Conservation (phyloP, 75 land plant genomes). For the Picea sitchensis region DNA sequence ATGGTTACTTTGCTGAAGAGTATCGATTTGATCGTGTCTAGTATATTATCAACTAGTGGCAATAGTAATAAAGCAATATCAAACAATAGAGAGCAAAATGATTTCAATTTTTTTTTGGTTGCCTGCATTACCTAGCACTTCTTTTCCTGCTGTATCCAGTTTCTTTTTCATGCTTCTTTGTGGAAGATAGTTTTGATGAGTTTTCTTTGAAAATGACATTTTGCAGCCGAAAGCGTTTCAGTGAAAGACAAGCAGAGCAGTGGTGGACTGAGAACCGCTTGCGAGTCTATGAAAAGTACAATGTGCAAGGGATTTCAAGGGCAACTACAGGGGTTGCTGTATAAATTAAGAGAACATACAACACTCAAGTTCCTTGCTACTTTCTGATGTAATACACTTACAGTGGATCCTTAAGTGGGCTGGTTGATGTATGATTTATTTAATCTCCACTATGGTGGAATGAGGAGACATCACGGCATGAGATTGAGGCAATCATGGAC, state of each 20-base stretch:
- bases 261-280: conserved; percentile 82
- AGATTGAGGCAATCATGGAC: neutral
- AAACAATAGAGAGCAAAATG: neutral
- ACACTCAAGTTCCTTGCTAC: neutral
- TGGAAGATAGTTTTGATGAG: neutral
- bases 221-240: conserved; percentile 84
- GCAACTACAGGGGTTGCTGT: conserved; percentile 14
- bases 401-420: neutral
- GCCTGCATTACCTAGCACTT: neutral
- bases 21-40: neutral
- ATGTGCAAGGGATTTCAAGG: conserved; percentile 21
- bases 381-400: neutral
- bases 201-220: conserved; percentile 5
- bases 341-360: conserved; percentile 1
- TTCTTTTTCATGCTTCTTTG: neutral
- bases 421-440: neutral
- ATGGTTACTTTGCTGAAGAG: neutral
- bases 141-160: too few relatives aligned
- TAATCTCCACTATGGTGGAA: neutral
- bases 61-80: neutral
- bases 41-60: neutral
- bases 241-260: conserved; percentile 80
- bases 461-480: neutral
- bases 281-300: conserved; percentile 57
- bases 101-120: neutral